phyloP scores from a whole-genome alignment of 2,329 filamentous ascomycete species.

The Ceratocystis albifundus region DNA sequence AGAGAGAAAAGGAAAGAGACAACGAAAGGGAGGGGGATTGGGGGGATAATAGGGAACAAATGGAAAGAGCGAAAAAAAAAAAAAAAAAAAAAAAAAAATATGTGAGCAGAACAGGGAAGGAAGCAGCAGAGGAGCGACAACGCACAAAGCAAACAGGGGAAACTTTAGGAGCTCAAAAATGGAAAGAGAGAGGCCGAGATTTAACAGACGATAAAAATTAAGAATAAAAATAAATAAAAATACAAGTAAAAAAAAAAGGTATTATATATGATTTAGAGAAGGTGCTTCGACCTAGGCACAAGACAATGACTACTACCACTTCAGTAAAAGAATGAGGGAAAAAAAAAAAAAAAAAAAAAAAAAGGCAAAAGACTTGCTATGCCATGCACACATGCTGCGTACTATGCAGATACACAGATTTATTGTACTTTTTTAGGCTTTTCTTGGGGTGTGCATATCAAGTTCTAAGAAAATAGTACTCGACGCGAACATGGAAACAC shows the following conservation, averaged over 20 bases:
- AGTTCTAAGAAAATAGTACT: neutral
- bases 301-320: neutral
- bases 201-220: constrained; percentile 7
- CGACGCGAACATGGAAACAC: constrained; percentile 14
- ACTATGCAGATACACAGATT: neutral
- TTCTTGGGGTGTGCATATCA: neutral
- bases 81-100: constrained; percentile 11
- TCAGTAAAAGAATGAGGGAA: neutral
- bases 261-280: neutral
- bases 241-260: neutral
- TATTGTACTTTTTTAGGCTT: neutral
- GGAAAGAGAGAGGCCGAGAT: neutral
- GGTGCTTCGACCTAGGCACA: neutral
- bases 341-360: too few relatives aligned
- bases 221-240: constrained; percentile 7
- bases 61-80: constrained; percentile 15
- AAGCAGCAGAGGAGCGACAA: constrained; percentile 2
- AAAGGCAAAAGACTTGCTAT: neutral
- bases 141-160: constrained; percentile 2
- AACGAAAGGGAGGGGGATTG: constrained; percentile 1
- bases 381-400: neutral
- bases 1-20: constrained; percentile 8
- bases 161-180: neutral
- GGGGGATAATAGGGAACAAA: constrained; percentile 21
- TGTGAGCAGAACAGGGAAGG: neutral